A percentile compares a stretch with the other conserved stretches of the same genome.
Conservation (phyloP, 352 stramenopile species). For the Phytopythium delawarense region DNA sequence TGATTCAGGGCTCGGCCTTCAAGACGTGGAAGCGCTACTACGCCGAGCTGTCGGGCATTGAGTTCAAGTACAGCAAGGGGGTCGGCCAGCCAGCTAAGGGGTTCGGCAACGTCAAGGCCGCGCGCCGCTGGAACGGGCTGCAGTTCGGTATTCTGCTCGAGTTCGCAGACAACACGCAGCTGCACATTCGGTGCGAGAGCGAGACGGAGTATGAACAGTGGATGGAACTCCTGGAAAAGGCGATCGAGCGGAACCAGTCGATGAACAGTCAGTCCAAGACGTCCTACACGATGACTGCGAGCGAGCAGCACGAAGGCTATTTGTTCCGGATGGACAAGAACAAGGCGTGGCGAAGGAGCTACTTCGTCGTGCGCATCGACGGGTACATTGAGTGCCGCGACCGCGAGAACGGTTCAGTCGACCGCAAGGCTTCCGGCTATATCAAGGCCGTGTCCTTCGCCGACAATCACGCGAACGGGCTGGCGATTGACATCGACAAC, state of each 20-base stretch:
- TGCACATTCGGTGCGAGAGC: slow-evolving; percentile 44
- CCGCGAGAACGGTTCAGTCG: slow-evolving; percentile 29
- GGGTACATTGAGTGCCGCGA: slow-evolving; percentile 71
- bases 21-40: slow-evolving; percentile 72
- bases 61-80: slow-evolving; percentile 75
- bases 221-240: slow-evolving; percentile 38
- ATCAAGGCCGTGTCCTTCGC: slow-evolving; percentile 67
- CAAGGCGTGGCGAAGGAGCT: slow-evolving; percentile 50
- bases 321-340: slow-evolving; percentile 62
- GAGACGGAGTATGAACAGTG: slow-evolving; percentile 50
- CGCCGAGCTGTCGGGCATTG: slow-evolving; percentile 57
- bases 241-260: slow-evolving; percentile 51
- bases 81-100: slow-evolving; percentile 58
- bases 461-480: slow-evolving; percentile 60
- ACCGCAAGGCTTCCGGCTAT: slow-evolving; percentile 56
- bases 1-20: slow-evolving; percentile 54
- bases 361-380: slow-evolving; percentile 63
- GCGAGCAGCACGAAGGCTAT: slow-evolving; percentile 64
- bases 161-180: slow-evolving; percentile 36
- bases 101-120: slow-evolving; percentile 51
- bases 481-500: slow-evolving; percentile 68
- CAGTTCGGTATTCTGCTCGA: slow-evolving; percentile 46
- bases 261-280: slow-evolving; percentile 57
- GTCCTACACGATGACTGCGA: slow-evolving; percentile 60
- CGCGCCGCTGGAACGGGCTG: slow-evolving; percentile 39